Evolutionary conservation across 2,329 filamentous ascomycete species (phyloP), one percentile per base, ranked within the genome.

Genomic region (Lomentospora prolificans): DNA sequence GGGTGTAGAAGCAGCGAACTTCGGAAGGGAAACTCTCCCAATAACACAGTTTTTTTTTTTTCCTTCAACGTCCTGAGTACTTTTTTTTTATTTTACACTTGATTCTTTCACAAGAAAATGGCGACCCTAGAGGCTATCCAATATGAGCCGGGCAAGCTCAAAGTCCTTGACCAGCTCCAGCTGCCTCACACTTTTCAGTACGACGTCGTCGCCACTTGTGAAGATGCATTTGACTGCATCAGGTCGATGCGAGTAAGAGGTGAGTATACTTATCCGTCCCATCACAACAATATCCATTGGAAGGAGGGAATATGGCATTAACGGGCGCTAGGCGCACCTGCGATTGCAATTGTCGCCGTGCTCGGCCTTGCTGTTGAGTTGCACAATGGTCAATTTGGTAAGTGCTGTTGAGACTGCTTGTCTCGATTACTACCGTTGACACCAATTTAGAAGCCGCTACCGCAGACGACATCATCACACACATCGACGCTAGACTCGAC

Each of bases 271-370:
- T 63, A 17, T 55, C n/a, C 24, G 10, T 48, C 3, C 28, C 2
- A 7, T 19, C 10, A 3, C 3, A 27, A 44, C 8, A 55, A 28
- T 41, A 50, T 8, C 30, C 5, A 22, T 48, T 22, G 22, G 44
- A 24, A 54, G 24, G 25, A 14, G 5, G 8, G 28, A 19, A 31
- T 31, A 4, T 51, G 10, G 46, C 25, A 14, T 39, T 28, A 27
- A 33, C 24, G 44, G 12, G n/a, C 24, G 27, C 33, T 36, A 60
- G 59, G 71, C 31, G 94, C 94, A 4, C 94, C 94, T 0, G 94
- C 94, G 50, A 99, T 99, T 68, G 94, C 94, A 48, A 97, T 99
- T 61, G 94, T 99, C n/a, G 94, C 94, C 22, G 89, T 88, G 19
- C 80, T 99, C 31, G 86, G 89, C 2, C 80, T 96, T 33, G 91